Base-by-base conservation (phyloP, 345 rosid species). In the Excoecaria cochinchinensis region DNA sequence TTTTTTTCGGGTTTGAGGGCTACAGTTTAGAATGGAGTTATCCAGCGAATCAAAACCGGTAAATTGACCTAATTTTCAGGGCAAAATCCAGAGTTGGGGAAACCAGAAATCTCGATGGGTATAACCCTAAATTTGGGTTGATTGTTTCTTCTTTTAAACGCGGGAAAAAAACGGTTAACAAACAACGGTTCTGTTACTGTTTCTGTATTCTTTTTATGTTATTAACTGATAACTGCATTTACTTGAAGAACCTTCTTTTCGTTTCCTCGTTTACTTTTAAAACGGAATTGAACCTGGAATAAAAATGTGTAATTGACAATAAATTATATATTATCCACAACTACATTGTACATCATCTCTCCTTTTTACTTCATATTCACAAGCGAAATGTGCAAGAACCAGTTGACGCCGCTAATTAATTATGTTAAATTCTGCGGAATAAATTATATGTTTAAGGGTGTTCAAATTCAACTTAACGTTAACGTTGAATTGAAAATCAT, bases 31-130 rank as follows among this genome's bases (percentile, higher is more conserved):
- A 14, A 36, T 61, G 8, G 65, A 58, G 31, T 21, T n/a, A 25
- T 12, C 10, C 19, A 1, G 42, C 46, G 40, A 51, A 76, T 52
- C 74, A 24, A 70, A 62, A 76, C 74, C 74, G 63, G 40, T 16
- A 39, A 55, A 70, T n/a, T 77, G 15, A 8, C 76, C 80, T 72
- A 57, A 12, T 64, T 77, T 77, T 48, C 42, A 47, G 80, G 60
- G 52, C 21, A 71, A 64, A 22, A 68, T 44, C 57, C 31, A 17
- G 57, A 48, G 42, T 3, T 67, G 40, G 16, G 19, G 19, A 40
- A 16, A 39, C 47, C 52, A 70, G 47, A 55, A 70, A 39, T 70
- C n/a, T 42, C 10, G 50, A 39, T 56, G 1, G 24, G 5, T 10
- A 60, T 12, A 1, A 24, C 7, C 3, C 61, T 74, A 51, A 19